These are phyloP conservation scores for Phytophthora kernoviae DNA, from an alignment of 352 stramenopile genomes.

Conservation along the genomic window DNA sequence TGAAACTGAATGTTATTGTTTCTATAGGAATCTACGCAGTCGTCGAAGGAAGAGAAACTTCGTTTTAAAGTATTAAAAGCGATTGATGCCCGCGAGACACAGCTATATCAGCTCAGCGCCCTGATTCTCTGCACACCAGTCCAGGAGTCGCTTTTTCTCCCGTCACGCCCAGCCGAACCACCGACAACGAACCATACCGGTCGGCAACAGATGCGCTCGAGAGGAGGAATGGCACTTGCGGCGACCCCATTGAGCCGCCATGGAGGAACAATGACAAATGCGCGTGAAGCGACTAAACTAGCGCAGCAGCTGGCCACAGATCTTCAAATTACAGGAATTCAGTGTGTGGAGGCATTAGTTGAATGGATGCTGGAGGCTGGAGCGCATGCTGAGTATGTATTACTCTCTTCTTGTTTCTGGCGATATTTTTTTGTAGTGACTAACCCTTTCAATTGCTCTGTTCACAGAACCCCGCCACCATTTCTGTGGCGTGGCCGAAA, in stretches of 20 bases:
- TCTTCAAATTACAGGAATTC: conserved; percentile 66
- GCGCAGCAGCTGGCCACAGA: conserved; percentile 70
- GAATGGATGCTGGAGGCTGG: conserved; percentile 85
- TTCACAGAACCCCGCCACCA: conserved; percentile 53
- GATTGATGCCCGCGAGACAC: conserved; percentile 68
- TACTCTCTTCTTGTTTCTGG: neutral
- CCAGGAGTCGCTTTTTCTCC: conserved; percentile 57
- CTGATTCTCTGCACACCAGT: conserved; percentile 74
- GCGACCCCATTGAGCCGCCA: conserved; percentile 26
- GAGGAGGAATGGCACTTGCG: conserved; percentile 46
- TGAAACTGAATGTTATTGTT: neutral
- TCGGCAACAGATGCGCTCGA: conserved; percentile 48
- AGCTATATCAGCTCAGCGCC: conserved; percentile 74
- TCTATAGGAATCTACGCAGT: conserved; percentile 28
- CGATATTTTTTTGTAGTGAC: neutral
- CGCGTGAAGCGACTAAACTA: conserved; percentile 69
- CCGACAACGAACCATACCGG: conserved; percentile 20
- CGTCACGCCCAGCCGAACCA: conserved; percentile 43
- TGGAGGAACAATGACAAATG: conserved; percentile 57
- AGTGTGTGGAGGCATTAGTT: conserved; percentile 78
- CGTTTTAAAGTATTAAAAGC: conserved; percentile 69
- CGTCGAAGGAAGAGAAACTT: conserved; percentile 73
- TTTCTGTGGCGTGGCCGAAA: conserved; percentile 78
- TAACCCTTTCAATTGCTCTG: conserved; percentile 10
- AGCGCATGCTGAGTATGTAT: conserved; percentile 65